These are phyloP conservation scores for Pelagomonas calceolata DNA, from an alignment of 108 stramenopile genomes.

Conservation along the genomic window DNA sequence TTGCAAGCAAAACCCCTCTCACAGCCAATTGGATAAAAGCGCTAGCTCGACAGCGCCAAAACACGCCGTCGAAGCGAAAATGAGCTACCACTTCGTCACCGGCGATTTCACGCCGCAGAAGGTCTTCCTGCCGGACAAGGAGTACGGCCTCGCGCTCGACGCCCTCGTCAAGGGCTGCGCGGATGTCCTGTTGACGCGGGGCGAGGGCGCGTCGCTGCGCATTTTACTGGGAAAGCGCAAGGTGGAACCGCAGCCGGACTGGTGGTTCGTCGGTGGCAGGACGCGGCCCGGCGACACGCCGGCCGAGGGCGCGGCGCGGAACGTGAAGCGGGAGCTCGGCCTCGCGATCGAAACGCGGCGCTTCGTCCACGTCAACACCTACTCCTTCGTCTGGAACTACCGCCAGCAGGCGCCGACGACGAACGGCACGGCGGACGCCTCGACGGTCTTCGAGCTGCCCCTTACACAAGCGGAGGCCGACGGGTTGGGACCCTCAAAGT, in stretches of 20 bases:
- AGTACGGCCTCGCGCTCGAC: slow-evolving; percentile 44
- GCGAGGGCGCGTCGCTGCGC: slow-evolving; percentile 8
- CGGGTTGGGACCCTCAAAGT: slow-evolving; percentile 20
- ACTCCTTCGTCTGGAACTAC: slow-evolving; percentile 38
- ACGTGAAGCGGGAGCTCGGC: slow-evolving; percentile 27
- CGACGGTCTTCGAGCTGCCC: slow-evolving; percentile 26
- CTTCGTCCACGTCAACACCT: slow-evolving; percentile 27
- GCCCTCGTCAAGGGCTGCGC: slow-evolving; percentile 45
- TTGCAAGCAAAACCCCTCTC: too few species aligned
- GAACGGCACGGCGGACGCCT: slow-evolving; percentile 35
- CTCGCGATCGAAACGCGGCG: slow-evolving; percentile 16
- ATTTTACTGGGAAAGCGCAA: slow-evolving; percentile 31
- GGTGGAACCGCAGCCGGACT: slow-evolving; percentile 44
- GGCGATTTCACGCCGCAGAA: not conserved
- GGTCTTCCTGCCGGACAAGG: slow-evolving; percentile 35
- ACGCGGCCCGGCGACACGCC: slow-evolving; percentile 42
- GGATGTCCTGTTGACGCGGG: slow-evolving; percentile 28
- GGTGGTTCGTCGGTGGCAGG: slow-evolving; percentile 45
- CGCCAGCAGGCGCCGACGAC: slow-evolving; percentile 32
- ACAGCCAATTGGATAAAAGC: too few species aligned
- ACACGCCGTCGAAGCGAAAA: too few species aligned
- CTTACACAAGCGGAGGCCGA: slow-evolving; percentile 12
- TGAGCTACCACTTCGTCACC: not conserved
- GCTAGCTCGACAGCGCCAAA: too few species aligned
- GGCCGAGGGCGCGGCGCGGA: slow-evolving; percentile 20